These are phyloP conservation scores for Canavalia gladiata DNA, from an alignment of 306 rosid genomes.

Conservation along the genomic window DNA sequence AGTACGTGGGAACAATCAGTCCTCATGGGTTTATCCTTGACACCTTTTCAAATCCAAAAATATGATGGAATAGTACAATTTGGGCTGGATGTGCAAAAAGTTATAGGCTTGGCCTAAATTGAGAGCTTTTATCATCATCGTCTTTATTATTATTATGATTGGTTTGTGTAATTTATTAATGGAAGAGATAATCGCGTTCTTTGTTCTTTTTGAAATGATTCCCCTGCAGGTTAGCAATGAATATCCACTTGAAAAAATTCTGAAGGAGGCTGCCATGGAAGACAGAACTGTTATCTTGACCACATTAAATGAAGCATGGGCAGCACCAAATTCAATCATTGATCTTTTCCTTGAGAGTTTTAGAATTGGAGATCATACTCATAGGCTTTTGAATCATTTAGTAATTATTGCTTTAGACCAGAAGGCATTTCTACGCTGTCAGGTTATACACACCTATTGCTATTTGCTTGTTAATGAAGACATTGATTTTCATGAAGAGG, in stretches of 20 bases:
- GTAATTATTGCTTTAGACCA: constrained; percentile 86
- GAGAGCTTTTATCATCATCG: constrained; percentile 15
- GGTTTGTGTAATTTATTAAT: constrained; percentile 19
- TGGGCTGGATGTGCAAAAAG: constrained; percentile 3
- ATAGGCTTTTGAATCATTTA: constrained; percentile 79
- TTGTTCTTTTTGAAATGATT: constrained; percentile 41
- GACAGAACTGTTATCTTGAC: constrained; percentile 87
- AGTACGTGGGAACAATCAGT: neutral
- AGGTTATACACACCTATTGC: constrained; percentile 73
- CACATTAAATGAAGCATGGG: constrained; percentile 97
- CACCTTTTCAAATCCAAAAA: constrained; percentile 2
- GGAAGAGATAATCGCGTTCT: constrained; percentile 13
- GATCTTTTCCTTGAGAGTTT: constrained; percentile 97
- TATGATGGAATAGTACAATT: constrained; percentile 11
- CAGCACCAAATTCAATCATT: constrained; percentile 76
- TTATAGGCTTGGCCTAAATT: constrained; percentile 5
- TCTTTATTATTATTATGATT: constrained; percentile 38
- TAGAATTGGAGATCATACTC: constrained; percentile 77
- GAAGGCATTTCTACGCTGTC: constrained; percentile 79
- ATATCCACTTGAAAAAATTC: constrained; percentile 65
- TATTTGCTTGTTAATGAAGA: constrained; percentile 76
- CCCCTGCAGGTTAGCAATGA: constrained; percentile 63
- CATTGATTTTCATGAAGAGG: constrained; percentile 81
- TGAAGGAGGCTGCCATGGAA: constrained; percentile 81
- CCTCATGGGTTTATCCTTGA: constrained; percentile 2